phyloP scores from a whole-genome alignment of 2,329 filamentous ascomycete genomes.

The Tricladium varicosporioides region DNA sequence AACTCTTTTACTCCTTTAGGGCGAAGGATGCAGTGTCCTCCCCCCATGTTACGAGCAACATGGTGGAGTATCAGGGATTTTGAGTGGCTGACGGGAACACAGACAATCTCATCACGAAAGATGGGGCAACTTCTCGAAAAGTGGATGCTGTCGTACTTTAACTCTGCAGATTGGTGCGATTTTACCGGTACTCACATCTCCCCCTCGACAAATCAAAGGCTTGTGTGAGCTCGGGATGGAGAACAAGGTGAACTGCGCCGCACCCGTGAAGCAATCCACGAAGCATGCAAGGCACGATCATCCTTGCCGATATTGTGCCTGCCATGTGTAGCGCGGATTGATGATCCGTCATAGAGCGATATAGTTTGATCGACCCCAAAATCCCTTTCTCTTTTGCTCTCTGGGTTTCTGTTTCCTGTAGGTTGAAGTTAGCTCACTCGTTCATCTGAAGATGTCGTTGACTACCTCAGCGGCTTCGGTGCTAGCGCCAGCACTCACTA shows the following conservation, averaged over 20 bases:
- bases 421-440: background rate
- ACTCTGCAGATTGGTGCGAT: background rate
- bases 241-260: background rate
- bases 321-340: background rate
- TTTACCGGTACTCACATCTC: background rate
- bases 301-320: too few species aligned
- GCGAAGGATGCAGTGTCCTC: too few species aligned
- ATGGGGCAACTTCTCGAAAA: too few species aligned
- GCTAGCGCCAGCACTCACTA: constrained; percentile 6
- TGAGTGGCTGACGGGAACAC: too few species aligned
- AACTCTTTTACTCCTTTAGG: too few species aligned
- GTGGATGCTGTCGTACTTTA: too few species aligned
- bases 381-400: background rate
- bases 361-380: background rate
- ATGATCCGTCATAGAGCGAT: background rate
- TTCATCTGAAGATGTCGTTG: background rate
- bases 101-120: too few species aligned
- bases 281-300: background rate
- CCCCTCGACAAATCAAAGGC: background rate
- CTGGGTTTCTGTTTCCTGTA: background rate
- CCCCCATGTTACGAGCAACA: too few species aligned
- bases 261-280: constrained; percentile 1
- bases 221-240: background rate
- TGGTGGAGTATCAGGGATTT: too few species aligned
- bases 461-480: background rate